Base-by-base conservation (phyloP, 805 yeast species). In the Monosporozyma unispora region DNA sequence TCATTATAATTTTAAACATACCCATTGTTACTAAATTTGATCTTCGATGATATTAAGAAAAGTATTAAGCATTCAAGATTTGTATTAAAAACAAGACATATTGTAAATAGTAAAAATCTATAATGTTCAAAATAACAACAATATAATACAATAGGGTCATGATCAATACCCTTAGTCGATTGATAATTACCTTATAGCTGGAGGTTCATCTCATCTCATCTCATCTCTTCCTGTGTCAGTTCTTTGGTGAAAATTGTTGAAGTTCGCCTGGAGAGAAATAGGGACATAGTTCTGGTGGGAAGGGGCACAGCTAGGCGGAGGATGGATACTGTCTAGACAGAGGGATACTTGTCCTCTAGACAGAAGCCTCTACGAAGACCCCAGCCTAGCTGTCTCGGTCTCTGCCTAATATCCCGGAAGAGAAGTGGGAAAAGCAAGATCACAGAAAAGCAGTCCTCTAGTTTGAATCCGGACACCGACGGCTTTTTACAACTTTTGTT, bases 11-110 rank as follows among this genome's bases (percentile, higher is more conserved):
- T 8, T 37, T 21, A 19, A 18, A 39, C 72, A 63, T 71, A 71
- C 74, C 74, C 73, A 71, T 70, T 71, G 68, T 70, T 64, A 58
- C 63, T 63, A 60, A 61, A 58, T 66, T 63, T 55, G 25, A 18
- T 19, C 42, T 39, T 39, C 22, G 22, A 14, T 39, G 42, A 8
- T 39, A 11, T 39, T 21, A 12, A 39, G 16, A 31, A 31, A 31
- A 31, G 12, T 28, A 28, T 28, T 7, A 28, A 14, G 10, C 33
- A 28, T 11, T 11, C 33, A 28, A 28, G 33, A 28, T 28, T 8
- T 27, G 10, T 27, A 27, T 27, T n/a, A n/a, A 31, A 12, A 16
- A 31, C 16, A 31, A 31, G 35, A 31, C 5, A 31, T 14, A 25
- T 8, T 5, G 16, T 31, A 31, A 31, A 31, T n/a, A 31, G 5